Conservation (phyloP, 306 rosid species). For the Alnus rubra region DNA sequence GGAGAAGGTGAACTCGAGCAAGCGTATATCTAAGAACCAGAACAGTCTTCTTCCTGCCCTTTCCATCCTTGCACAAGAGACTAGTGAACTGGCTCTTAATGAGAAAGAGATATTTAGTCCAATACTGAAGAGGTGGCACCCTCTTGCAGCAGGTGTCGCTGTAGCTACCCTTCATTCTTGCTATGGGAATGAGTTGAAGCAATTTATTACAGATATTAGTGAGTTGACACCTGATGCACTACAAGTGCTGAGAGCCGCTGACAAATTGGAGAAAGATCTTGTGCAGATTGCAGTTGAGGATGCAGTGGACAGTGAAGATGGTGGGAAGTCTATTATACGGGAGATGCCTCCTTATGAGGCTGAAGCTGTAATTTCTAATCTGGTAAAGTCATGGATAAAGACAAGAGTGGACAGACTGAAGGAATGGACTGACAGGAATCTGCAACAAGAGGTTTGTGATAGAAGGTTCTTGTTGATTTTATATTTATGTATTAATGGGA, state of each 20-base stretch:
- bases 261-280: constrained; percentile 91
- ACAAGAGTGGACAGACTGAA: constrained; percentile 79
- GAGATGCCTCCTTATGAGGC: constrained; percentile 99
- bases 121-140: constrained; percentile 79
- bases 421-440: constrained; percentile 83
- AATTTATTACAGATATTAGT: constrained; percentile 52
- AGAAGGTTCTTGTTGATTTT: neutral
- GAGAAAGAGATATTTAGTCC: constrained; percentile 88
- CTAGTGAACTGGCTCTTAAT: constrained; percentile 61
- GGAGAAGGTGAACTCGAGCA: constrained; percentile 57
- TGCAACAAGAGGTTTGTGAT: constrained; percentile 75
- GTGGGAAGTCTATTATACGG: constrained; percentile 84
- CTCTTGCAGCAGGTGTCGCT: constrained; percentile 83
- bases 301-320: constrained; percentile 93
- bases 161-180: constrained; percentile 87
- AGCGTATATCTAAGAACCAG: constrained; percentile 58
- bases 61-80: constrained; percentile 65
- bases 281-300: constrained; percentile 96
- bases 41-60: constrained; percentile 53
- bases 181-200: constrained; percentile 77
- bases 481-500: neutral
- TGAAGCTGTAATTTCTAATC: constrained; percentile 60
- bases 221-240: constrained; percentile 83
- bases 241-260: constrained; percentile 81
- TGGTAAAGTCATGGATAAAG: constrained; percentile 82